A percentile compares a stretch with the other conserved stretches of the same genome.
Evolutionary conservation across 495 filamentous ascomycete genomes (phyloP).

Genomic region (Tuber umbilicatum): DNA sequence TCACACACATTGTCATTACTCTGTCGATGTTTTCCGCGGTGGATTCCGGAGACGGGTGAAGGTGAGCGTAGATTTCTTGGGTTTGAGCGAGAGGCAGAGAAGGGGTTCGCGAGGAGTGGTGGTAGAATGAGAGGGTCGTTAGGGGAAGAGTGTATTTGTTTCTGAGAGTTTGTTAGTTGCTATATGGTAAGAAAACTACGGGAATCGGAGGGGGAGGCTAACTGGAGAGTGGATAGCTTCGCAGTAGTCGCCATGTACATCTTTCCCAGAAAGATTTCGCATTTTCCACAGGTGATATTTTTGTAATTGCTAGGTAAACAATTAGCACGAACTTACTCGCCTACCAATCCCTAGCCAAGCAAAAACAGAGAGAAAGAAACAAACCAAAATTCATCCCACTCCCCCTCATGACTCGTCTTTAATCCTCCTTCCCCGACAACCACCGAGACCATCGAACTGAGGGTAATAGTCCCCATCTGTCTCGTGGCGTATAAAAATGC

Average conservation of each 20-base stretch:
- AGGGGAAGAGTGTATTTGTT: conserved; percentile 25
- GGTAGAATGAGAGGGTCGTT: conserved; percentile 29
- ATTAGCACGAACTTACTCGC: conserved; percentile 13
- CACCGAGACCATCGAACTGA: conserved; percentile 25
- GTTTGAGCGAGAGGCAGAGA: conserved; percentile 33
- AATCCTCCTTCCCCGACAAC: conserved; percentile 18
- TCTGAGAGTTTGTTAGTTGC: neutral
- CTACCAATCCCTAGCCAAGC: neutral
- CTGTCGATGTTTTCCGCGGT: conserved; percentile 24
- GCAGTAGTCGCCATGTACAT: conserved; percentile 36
- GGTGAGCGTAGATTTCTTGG: conserved; percentile 29
- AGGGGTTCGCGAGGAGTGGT: conserved; percentile 22
- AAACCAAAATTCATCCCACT: conserved; percentile 38
- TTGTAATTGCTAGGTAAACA: conserved; percentile 27
- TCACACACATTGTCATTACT: conserved; percentile 32
- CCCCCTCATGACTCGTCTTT: conserved; percentile 31
- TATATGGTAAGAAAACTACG: neutral
- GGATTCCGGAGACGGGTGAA: conserved; percentile 26
- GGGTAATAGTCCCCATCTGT: conserved; percentile 32
- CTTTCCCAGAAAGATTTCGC: conserved; percentile 24
- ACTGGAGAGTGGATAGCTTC: conserved; percentile 34
- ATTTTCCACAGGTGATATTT: conserved; percentile 35
- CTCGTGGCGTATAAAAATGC: conserved; percentile 31
- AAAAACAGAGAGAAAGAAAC: neutral
- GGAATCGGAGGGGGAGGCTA: neutral